Evolutionary conservation across 805 yeast species (phyloP).

Genomic region (Metschnikowia hibisci): DNA sequence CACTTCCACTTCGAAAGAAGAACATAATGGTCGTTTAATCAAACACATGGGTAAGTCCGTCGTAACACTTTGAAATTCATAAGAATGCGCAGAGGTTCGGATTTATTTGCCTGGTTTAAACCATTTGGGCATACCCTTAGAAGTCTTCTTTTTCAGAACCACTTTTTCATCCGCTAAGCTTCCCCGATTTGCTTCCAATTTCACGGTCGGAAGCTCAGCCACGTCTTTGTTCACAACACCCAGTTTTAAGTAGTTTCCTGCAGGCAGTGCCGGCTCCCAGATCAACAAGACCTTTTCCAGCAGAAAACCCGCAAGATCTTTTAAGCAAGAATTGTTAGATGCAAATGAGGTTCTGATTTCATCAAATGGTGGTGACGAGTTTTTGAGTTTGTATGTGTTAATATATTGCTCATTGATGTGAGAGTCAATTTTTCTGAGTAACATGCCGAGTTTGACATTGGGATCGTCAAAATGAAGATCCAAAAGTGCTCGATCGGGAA

Average conservation of each 20-base stretch:
- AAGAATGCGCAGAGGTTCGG: background rate
- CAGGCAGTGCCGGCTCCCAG: slow-evolving; percentile 27
- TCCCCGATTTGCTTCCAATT: slow-evolving; percentile 30
- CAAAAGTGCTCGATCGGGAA: slow-evolving; percentile 37
- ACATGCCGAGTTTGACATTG: slow-evolving; percentile 30
- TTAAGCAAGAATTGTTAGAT: slow-evolving; percentile 24
- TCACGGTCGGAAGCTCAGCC: slow-evolving; percentile 33
- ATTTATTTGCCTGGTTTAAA: slow-evolving; percentile 9
- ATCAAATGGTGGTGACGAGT: slow-evolving; percentile 38
- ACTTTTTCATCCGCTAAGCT: slow-evolving; percentile 23
- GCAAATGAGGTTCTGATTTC: slow-evolving; percentile 25
- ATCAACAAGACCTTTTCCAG: slow-evolving; percentile 30
- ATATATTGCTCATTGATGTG: slow-evolving; percentile 25
- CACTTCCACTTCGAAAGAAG: too few relatives aligned
- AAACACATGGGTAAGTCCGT: background rate
- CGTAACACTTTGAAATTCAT: too few relatives aligned
- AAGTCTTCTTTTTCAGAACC: background rate
- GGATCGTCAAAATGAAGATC: slow-evolving; percentile 31
- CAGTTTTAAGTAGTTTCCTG: slow-evolving; percentile 28
- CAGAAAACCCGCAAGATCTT: slow-evolving; percentile 29
- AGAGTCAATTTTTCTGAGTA: slow-evolving; percentile 34
- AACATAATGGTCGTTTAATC: too few relatives aligned
- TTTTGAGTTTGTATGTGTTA: slow-evolving; percentile 29
- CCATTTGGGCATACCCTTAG: slow-evolving; percentile 18
- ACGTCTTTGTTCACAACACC: slow-evolving; percentile 21